Evolutionary conservation across 805 yeast species (phyloP).

Genomic region (Saccharomycopsis guyanensis): DNA sequence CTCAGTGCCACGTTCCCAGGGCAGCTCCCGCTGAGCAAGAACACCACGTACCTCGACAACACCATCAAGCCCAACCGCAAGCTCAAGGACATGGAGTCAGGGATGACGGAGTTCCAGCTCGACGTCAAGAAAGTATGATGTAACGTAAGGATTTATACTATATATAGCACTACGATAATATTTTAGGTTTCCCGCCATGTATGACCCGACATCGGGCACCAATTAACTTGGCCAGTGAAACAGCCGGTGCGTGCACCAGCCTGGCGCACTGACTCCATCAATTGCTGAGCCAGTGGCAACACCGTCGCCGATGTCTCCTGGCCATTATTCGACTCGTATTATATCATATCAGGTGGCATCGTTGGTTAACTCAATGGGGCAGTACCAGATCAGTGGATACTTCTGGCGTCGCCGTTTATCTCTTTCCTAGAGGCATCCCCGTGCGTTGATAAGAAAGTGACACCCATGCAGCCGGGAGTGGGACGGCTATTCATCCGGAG

Average conservation of each 20-base stretch:
- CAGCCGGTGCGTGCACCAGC: too few relatives aligned
- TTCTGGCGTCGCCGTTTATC: background rate
- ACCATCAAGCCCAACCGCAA: background rate
- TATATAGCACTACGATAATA: background rate
- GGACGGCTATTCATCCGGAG: too few relatives aligned
- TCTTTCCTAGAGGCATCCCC: background rate
- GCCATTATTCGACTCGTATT: too few relatives aligned
- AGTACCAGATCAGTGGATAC: background rate
- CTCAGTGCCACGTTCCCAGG: background rate
- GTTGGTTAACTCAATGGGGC: too few relatives aligned
- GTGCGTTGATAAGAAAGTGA: background rate
- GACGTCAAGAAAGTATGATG: background rate
- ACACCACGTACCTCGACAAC: background rate
- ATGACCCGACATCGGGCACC: too few relatives aligned
- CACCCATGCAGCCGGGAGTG: background rate
- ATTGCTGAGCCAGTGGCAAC: too few relatives aligned
- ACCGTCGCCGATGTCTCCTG: too few relatives aligned
- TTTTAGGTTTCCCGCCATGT: background rate
- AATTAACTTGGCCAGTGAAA: too few relatives aligned
- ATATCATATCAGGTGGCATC: too few relatives aligned
- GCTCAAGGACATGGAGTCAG: slow-evolving; percentile 1
- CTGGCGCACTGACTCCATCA: too few relatives aligned
- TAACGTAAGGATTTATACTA: background rate
- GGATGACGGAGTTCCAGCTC: slow-evolving; percentile 3
- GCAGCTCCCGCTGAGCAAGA: background rate